Percentiles rank a stretch among this genome's conserved stretches.
Conservation (phyloP, 345 rosid species). For the Linum lewisii region DNA sequence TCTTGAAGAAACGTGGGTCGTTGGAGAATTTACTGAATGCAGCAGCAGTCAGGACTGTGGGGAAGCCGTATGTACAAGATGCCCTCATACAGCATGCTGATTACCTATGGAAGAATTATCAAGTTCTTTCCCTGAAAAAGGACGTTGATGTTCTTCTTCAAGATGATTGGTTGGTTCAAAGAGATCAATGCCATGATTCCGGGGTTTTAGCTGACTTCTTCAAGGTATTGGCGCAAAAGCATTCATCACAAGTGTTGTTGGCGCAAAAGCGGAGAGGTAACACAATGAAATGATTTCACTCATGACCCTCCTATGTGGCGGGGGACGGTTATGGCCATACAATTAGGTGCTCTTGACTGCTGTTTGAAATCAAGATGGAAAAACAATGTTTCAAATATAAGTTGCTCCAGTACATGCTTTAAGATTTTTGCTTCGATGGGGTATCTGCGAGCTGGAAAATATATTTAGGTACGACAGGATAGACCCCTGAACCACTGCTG, state of each 20-base stretch:
- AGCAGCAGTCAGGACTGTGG: slow-evolving; percentile 81
- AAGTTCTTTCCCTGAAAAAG: slow-evolving; percentile 77
- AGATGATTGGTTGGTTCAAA: slow-evolving; percentile 67
- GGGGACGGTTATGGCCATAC: not conserved
- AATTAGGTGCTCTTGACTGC: not conserved
- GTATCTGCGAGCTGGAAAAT: slow-evolving; percentile 30
- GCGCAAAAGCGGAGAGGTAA: slow-evolving; percentile 18
- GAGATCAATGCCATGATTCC: slow-evolving; percentile 56
- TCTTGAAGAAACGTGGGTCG: slow-evolving; percentile 75
- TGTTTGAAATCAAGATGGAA: not conserved
- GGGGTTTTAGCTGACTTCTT: slow-evolving; percentile 36
- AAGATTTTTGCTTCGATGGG: slow-evolving; percentile 11
- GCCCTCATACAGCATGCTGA: slow-evolving; percentile 76
- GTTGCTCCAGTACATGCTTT: not conserved
- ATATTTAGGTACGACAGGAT: slow-evolving; percentile 6
- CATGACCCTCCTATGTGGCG: not conserved
- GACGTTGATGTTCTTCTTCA: slow-evolving; percentile 61
- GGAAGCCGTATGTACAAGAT: slow-evolving; percentile 71
- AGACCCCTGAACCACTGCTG: slow-evolving; percentile 28
- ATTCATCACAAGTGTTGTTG: slow-evolving; percentile 10
- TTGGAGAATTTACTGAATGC: slow-evolving; percentile 69
- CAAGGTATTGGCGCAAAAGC: slow-evolving; percentile 26
- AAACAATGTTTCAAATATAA: too few relatives aligned
- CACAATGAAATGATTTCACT: slow-evolving; percentile 14
- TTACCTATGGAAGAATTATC: slow-evolving; percentile 75